Percentiles rank a stretch among this genome's conserved stretches.
Conservation (phyloP, 352 stramenopile species). For the Albugo laibachii region DNA sequence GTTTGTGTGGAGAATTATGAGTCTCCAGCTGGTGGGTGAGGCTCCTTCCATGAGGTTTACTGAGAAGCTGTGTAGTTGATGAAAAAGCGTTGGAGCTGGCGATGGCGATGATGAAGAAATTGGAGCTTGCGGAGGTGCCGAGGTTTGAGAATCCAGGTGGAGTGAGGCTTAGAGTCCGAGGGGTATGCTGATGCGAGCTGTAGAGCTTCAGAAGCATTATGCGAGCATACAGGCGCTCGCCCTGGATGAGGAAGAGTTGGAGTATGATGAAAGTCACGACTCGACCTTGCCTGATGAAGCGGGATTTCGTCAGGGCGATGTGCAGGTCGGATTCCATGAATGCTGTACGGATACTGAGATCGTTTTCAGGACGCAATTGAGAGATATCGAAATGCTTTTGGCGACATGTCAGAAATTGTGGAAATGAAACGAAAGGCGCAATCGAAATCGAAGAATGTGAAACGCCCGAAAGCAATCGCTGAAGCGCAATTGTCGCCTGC, state of each 20-base stretch:
- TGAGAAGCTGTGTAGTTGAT: constrained; percentile 9
- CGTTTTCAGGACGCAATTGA: constrained; percentile 19
- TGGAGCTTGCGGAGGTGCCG: constrained; percentile 47
- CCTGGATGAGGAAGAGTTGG: constrained; percentile 40
- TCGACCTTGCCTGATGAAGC: constrained; percentile 50
- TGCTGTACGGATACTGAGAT: neutral
- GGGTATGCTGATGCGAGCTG: neutral
- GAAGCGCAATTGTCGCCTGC: constrained; percentile 4
- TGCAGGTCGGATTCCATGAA: constrained; percentile 17
- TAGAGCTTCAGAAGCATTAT: constrained; percentile 76
- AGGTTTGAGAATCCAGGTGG: constrained; percentile 68
- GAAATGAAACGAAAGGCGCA: constrained; percentile 1
- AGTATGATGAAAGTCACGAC: constrained; percentile 62
- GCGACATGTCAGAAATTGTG: constrained; percentile 12
- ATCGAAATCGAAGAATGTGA: constrained; percentile 21
- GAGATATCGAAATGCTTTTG: constrained; percentile 23
- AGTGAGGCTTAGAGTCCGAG: neutral
- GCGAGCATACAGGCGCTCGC: constrained; percentile 57
- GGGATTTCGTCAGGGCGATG: constrained; percentile 40
- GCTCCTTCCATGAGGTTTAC: neutral
- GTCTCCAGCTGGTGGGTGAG: neutral
- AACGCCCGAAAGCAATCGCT: constrained; percentile 8
- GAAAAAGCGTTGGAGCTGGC: constrained; percentile 39
- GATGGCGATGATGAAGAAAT: constrained; percentile 40
- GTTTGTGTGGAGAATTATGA: constrained; percentile 20